Percentiles rank a stretch among this genome's conserved stretches.
Evolutionary conservation across 371 early-diverging fungal species (phyloP).

Genomic region (Zychaea mexicana): DNA sequence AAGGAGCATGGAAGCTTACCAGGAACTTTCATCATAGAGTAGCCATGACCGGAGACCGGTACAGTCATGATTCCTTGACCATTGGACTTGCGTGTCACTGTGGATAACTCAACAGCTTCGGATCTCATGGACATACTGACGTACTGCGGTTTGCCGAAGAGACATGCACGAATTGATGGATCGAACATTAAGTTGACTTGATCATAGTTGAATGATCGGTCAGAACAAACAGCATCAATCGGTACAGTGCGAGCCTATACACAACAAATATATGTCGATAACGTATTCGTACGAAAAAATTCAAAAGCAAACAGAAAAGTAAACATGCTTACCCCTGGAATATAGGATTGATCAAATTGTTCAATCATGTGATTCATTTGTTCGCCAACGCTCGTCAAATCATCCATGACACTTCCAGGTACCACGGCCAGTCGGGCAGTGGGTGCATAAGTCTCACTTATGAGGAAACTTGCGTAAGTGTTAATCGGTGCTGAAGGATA

Average conservation of each 20-base stretch:
- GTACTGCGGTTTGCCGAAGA: conserved; percentile 52
- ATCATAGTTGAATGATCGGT: conserved; percentile 64
- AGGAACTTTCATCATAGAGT: conserved; percentile 48
- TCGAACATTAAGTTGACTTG: conserved; percentile 57
- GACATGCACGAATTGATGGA: conserved; percentile 40
- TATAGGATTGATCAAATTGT: conserved; percentile 36
- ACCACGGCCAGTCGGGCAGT: conserved; percentile 21
- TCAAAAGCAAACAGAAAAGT: background rate
- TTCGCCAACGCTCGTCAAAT: conserved; percentile 34
- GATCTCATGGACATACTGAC: conserved; percentile 16
- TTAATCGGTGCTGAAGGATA: conserved; percentile 35
- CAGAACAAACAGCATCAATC: conserved; percentile 65
- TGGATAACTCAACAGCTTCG: conserved; percentile 20
- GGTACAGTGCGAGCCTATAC: conserved; percentile 69
- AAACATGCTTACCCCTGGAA: conserved; percentile 28
- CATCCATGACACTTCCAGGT: conserved; percentile 30
- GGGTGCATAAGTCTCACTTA: conserved; percentile 34
- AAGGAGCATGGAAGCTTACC: conserved; percentile 26
- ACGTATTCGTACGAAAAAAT: conserved; percentile 15
- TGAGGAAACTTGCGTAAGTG: conserved; percentile 51
- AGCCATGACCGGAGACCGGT: conserved; percentile 40
- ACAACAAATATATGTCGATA: conserved; percentile 1
- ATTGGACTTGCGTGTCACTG: conserved; percentile 24
- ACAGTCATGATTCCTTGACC: conserved; percentile 36
- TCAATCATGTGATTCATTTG: conserved; percentile 16